Base-by-base conservation (phyloP, 371 early-diverging fungal genomes). In the Choanephora cucurbitarum region DNA sequence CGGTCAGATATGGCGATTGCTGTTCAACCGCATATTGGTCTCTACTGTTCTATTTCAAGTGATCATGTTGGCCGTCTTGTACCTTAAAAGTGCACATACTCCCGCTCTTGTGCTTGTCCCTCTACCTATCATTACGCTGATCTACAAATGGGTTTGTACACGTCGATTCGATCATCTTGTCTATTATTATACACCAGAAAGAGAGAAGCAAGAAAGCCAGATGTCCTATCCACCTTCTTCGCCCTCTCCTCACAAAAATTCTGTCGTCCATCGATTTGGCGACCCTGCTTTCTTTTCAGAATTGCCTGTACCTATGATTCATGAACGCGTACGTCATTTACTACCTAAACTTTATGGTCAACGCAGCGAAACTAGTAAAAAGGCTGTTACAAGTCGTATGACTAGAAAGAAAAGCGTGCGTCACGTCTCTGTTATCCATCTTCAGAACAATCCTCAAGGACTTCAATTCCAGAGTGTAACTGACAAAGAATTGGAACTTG, bases 1-100 rank as follows among this genome's bases (percentile, higher is more conserved):
- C 9, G 92, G 92, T 15, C 79, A 79, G 18, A 91, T 92, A 72
- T 91, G 87, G 84, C 85, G 87, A 23, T 80, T 85, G 19, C 73
- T 90, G 47, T 83, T 91, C 69, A 87, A 90, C 62, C 84, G 91
- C n/a, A 58, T 91, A 22, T 40, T 88, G 0, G 70, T 81, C 13
- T 83, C 88, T 13, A 60, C 85, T 24, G 60, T 82, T 10, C 63
- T 87, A 45, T 91, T 86, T 71, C 93, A 93, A 62, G 44, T 87
- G 10, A 75, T 86, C 53, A 75, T 90, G 74, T 78, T 87, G 39
- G 81, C 81, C 37, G 79, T 87, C 15, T 76, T 86, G 52, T 70
- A 70, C 33, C 56, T 85, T 42, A 73, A 75, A 57, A 31, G 55
- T 14, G 74, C 74, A 19, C 64, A 62, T 52, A 66, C 63, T 34